Evolutionary conservation across 108 stramenopile genomes (phyloP), one percentile per base, ranked within the genome.

Genomic region (Bacterosira constricta): DNA sequence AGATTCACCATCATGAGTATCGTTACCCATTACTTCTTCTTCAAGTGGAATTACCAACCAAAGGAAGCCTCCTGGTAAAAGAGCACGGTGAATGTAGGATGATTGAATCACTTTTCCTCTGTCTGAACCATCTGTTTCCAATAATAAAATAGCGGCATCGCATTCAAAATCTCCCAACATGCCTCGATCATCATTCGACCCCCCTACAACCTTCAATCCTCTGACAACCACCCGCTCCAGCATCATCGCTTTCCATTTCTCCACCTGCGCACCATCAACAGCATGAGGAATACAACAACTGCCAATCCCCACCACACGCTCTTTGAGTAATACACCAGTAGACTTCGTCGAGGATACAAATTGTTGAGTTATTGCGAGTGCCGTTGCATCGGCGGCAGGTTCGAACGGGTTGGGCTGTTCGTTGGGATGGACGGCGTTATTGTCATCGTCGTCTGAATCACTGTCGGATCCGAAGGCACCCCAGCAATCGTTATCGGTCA

Each of bases 391-490:
- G 47, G 69, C 54, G 36, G 77, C 60, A 12, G 75, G 21, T n/a
- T 55, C 61, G 7, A 71, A 34, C 5, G 71, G 20, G 32, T 37
- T 58, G 15, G 3, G 27, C 8, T 30, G 49, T 27, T 18, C 34
- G 25, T 12, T 13, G 20, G 2, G 15, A 36, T 15, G 35, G 63
- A n/a, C 50, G 58, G 54, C 46, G 31, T 6, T 53, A n/a, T n/a
- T 38, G 64, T 58, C 61, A 15, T 80, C 70, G 4, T 82, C 81
- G 32, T 80, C 79, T 3, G 66, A 58, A 20, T 83, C 84, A 21
- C 66, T 73, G 65, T 86, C 86, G 47, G 78, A 79, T 2, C 89
- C 89, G 60, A 90, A 90, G 7, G 83, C 85, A 42, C 82, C 81
- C 86, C 86, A 90, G 18, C 68, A 63, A 69, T 82, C 81, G 1